These are phyloP conservation scores for Rutstroemia sp. DNA, from an alignment of 2,329 filamentous ascomycete species.

Conservation along the genomic window DNA sequence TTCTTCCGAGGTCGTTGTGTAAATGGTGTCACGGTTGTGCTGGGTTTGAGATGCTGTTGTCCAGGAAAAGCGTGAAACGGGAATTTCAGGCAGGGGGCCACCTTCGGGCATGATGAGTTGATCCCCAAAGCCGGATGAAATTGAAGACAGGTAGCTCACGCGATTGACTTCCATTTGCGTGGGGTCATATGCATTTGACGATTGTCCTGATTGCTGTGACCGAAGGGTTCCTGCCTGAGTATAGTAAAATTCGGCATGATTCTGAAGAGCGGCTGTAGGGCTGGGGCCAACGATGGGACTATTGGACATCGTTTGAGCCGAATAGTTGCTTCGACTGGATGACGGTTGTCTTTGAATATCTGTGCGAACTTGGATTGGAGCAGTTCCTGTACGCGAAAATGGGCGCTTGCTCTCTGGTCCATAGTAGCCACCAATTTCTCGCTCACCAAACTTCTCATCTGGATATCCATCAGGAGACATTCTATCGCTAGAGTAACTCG, in stretches of 20 bases:
- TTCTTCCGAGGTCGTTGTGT: constrained; percentile 27
- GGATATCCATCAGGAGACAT: not conserved
- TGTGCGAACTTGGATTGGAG: constrained; percentile 1
- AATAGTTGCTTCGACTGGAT: not conserved
- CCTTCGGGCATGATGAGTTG: constrained; percentile 39
- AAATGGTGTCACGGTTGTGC: constrained; percentile 26
- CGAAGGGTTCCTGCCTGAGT: constrained; percentile 2
- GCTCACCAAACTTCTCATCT: constrained; percentile 1
- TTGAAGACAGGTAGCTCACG: constrained; percentile 44
- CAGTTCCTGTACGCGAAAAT: not conserved
- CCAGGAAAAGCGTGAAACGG: constrained; percentile 26
- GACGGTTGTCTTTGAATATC: constrained; percentile 4
- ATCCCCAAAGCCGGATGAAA: constrained; percentile 59
- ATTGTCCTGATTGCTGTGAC: constrained; percentile 12
- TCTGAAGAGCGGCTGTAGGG: not conserved
- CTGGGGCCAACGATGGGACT: not conserved
- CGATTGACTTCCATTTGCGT: constrained; percentile 20
- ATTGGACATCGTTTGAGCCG: not conserved
- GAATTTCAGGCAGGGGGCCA: constrained; percentile 9
- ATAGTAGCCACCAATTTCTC: constrained; percentile 1
- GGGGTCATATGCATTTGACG: constrained; percentile 19
- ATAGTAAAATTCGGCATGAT: constrained; percentile 2
- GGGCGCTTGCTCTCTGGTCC: not conserved
- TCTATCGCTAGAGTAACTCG: constrained; percentile 1
- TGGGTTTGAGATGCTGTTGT: constrained; percentile 13